Evolutionary conservation across 371 early-diverging fungal species (phyloP), one percentile per base, ranked within the genome.

Genomic region (Chytridium lagenaria): DNA sequence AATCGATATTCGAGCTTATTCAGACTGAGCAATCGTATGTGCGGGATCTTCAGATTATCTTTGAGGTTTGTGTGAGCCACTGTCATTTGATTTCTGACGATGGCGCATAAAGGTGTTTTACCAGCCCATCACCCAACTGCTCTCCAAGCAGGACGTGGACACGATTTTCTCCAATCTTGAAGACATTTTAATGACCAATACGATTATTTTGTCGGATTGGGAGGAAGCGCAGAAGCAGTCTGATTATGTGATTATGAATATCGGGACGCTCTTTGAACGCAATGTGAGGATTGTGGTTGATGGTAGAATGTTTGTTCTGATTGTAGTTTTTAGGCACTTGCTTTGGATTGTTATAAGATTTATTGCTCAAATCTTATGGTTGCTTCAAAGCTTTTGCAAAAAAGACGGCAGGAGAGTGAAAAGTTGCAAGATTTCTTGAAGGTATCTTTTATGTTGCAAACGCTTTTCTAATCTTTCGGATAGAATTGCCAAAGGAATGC

Each of bases 281-380:
- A 90, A 92, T 79, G 72, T 75, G 28, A 61, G 36, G 66, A 67
- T 49, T 50, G 28, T 16, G 16, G 30, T 36, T 12, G 26, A 40
- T 63, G 28, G 26, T 37, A 19, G 15, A 33, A 22, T 30, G 1
- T 0, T 59, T 51, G 34, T 10, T 16, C 44, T 12, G 15, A 55
- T 36, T 15, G 37, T 12, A 65, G 28, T 66, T 5, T 7, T 12
- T 40, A 80, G 74, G 84, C 86, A 37, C 82, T 85, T 22, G 83
- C 80, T 36, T 75, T 92, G 26, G 83, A 85, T 37, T 85, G 86
- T 26, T 92, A 92, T 73, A 83, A 85, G 34, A 80, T 76, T 2
- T 92, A 91, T 69, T 92, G 93, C 69, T 86, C 87, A 55, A 91
- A 90, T 67, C 90, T 90, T 74, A 82, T 85, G 10, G 82, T 80